Base-by-base conservation (phyloP, 257 asterid genomes). In the Forsythia viridissima region DNA sequence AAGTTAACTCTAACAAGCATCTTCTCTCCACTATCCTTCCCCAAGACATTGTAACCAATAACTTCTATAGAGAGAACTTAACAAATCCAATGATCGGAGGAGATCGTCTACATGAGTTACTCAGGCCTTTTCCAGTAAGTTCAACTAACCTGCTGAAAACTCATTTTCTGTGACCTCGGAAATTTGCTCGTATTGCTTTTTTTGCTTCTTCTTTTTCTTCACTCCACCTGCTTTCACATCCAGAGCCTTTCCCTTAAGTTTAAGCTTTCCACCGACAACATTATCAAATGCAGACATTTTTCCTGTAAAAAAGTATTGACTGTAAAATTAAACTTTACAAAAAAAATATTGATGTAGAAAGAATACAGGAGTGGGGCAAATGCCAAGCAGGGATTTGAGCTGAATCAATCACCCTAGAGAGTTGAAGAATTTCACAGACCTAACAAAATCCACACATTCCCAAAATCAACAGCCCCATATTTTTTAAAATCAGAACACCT, bases 201-300 rank as follows among this genome's bases (percentile, higher is more conserved):
- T 92, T 79, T 84, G 88, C 87, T 83, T 91, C 85, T 92, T 92
- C 90, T 91, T 91, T 79, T 93, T 94, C 87, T 88, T 87, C 30
- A 90, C 77, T 39, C 94, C 91, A 70, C 85, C 87, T 2, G 93
- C 88, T 84, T 87, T 90, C 70, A 95, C 97, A 90, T 93, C 99
- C 78, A 95, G 83, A 36, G 99, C 94, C 87, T 95, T 93, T 6
- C 99, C 99, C 92, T 95, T 92, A 8, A 95, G 92, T 88, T 93
- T 93, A 81, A 95, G 89, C 88, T 89, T 95, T 75, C 99, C 99
- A 8, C 91, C 89, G 5, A 95, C 88, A 73, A 92, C 93, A 86
- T 92, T 95, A 51, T 95, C 99, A 75, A 90, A 95, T 18, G 88
- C 82, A 71, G 97, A 94, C 97, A 92, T 93, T 43, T 83, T 82